These are phyloP conservation scores for Solanum raphanifolium DNA, from an alignment of 257 asterid species.

Conservation along the genomic window DNA sequence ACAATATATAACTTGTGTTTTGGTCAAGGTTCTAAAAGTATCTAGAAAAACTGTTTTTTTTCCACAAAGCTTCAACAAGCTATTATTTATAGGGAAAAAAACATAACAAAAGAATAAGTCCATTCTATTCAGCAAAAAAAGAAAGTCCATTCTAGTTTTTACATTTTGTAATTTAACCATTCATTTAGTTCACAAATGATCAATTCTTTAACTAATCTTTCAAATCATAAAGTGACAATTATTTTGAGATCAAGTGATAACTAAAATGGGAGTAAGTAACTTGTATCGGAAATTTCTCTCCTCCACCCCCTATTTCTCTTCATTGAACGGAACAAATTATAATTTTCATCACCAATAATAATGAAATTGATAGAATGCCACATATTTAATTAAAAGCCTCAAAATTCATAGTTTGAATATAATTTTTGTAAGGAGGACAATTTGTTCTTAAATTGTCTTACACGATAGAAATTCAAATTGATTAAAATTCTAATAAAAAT, in stretches of 20 bases:
- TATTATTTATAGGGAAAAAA: no score
- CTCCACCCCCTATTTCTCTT: not conserved
- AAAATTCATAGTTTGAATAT: not conserved
- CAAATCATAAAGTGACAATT: not conserved
- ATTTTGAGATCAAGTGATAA: no score
- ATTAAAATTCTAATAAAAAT: not conserved
- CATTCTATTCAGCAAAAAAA: no score
- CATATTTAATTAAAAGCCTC: not conserved
- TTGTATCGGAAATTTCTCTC: no score
- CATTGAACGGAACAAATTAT: no score
- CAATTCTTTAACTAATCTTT: not conserved
- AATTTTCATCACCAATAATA: no score
- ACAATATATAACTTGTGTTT: no score
- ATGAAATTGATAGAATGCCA: not conserved
- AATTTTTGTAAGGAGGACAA: not conserved
- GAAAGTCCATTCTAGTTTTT: not conserved
- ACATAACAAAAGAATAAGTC: not conserved
- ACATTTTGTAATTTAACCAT: not conserved
- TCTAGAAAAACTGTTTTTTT: no score
- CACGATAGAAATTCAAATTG: not conserved
- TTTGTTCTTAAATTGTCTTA: not conserved
- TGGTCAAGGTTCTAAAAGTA: not conserved
- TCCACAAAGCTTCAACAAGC: not conserved
- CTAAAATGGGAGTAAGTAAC: not conserved
- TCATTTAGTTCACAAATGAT: not conserved